Evolutionary conservation across 1,284 basidiomycete species (phyloP).

Genomic region (Abortiporus biennis): DNA sequence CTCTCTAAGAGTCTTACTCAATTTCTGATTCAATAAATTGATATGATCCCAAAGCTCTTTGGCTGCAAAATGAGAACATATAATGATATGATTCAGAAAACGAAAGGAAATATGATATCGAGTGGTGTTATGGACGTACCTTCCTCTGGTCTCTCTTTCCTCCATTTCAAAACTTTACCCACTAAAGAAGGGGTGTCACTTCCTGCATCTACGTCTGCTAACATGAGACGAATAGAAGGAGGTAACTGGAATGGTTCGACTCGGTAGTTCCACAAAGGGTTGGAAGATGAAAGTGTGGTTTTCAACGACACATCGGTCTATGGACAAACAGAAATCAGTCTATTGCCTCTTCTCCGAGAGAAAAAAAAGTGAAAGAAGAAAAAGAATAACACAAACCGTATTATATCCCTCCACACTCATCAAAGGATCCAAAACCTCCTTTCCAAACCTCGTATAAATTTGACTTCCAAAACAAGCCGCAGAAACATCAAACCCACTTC

Average conservation of each 20-base stretch:
- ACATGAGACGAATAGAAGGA: conserved; percentile 71
- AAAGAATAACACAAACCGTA: conserved; percentile 17
- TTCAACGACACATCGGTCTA: conserved; percentile 26
- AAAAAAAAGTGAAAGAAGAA: conserved; percentile 2
- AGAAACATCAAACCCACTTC: conserved; percentile 95
- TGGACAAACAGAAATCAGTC: background rate
- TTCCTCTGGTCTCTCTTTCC: conserved; percentile 51
- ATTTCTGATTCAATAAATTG: conserved; percentile 52
- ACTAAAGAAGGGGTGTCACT: conserved; percentile 92
- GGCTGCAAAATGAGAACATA: conserved; percentile 33
- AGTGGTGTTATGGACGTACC: conserved; percentile 34
- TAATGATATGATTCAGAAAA: conserved; percentile 4
- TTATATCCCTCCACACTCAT: conserved; percentile 54
- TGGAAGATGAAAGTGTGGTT: conserved; percentile 53
- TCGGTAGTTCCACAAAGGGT: conserved; percentile 60
- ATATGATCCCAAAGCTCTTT: conserved; percentile 66
- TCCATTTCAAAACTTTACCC: conserved; percentile 85
- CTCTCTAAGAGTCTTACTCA: conserved; percentile 44
- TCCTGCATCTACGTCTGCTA: conserved; percentile 92
- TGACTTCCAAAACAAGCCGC: conserved; percentile 95
- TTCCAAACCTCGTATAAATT: conserved; percentile 86
- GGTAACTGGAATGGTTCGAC: conserved; percentile 75
- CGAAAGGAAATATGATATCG: background rate
- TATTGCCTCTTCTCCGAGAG: background rate
- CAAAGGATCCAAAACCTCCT: conserved; percentile 57